Evolutionary conservation across 1,284 basidiomycete genomes (phyloP).

Genomic region (Meira nashicola): DNA sequence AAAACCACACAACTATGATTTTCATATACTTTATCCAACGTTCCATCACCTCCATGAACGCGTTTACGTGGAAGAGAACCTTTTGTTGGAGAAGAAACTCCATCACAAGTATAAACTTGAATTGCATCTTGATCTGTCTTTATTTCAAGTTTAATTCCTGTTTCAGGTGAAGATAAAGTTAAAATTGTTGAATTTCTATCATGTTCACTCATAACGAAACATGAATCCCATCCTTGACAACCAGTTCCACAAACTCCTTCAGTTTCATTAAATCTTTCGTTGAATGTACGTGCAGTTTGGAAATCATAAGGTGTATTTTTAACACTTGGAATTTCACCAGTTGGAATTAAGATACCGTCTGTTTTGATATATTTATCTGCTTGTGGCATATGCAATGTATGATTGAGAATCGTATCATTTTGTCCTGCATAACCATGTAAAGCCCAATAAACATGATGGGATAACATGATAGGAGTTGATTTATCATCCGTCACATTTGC

Average conservation of each 20-base stretch:
- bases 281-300: conserved; percentile 25
- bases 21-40: conserved; percentile 32
- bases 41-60: conserved; percentile 42
- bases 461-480: conserved; percentile 45
- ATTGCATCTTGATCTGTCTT: conserved; percentile 33
- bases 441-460: conserved; percentile 49
- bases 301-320: conserved; percentile 35
- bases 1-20: conserved; percentile 39
- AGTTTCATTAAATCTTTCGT: conserved; percentile 32
- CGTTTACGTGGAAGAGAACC: conserved; percentile 39
- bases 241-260: conserved; percentile 32
- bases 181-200: conserved; percentile 23
- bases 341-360: conserved; percentile 37
- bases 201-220: conserved; percentile 37
- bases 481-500: conserved; percentile 23
- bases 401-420: conserved; percentile 26
- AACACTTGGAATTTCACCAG: conserved; percentile 28
- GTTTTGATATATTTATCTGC: conserved; percentile 35
- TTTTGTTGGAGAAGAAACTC: conserved; percentile 27
- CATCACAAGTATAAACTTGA: conserved; percentile 42
- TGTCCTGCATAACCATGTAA: conserved; percentile 33
- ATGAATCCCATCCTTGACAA: conserved; percentile 44
- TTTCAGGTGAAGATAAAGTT: conserved; percentile 34
- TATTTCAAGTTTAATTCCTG: conserved; percentile 37
- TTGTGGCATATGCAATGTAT: conserved; percentile 37